phyloP scores from a whole-genome alignment of 176 grass and related monocot genomes.

The Oryza australiensis region DNA sequence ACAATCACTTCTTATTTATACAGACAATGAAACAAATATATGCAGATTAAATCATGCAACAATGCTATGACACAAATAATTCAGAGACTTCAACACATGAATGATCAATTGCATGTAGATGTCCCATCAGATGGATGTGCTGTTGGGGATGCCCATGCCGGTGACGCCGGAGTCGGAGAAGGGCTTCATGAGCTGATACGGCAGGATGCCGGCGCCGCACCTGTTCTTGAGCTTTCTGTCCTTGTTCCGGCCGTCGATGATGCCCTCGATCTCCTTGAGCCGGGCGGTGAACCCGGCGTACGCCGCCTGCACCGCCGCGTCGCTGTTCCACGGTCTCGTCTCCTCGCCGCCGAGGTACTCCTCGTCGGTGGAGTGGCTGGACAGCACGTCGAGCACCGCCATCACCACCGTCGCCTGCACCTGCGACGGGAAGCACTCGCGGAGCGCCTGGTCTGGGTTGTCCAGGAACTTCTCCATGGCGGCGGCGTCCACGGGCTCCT shows the following conservation, averaged over 20 bases:
- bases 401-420: constrained; percentile 75
- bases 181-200: constrained; percentile 79
- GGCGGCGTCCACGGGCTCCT: constrained; percentile 49
- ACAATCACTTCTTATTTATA: not conserved
- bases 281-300: constrained; percentile 38
- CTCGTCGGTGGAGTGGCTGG: constrained; percentile 74
- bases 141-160: constrained; percentile 74
- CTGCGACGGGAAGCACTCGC: constrained; percentile 60
- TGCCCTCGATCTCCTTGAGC: constrained; percentile 61
- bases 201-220: constrained; percentile 65
- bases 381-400: constrained; percentile 67
- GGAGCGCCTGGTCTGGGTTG: constrained; percentile 58
- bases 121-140: constrained; percentile 52
- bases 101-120: not conserved
- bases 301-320: constrained; percentile 39
- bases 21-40: not conserved
- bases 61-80: not conserved
- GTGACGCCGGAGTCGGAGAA: constrained; percentile 56
- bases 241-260: constrained; percentile 57
- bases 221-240: constrained; percentile 58
- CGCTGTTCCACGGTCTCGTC: constrained; percentile 50
- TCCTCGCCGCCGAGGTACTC: constrained; percentile 69
- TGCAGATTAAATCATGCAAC: not conserved
- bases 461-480: constrained; percentile 42
- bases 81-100: not conserved